Base-by-base conservation (phyloP, 2,329 filamentous ascomycete species). In the Colletotrichum coccodes region DNA sequence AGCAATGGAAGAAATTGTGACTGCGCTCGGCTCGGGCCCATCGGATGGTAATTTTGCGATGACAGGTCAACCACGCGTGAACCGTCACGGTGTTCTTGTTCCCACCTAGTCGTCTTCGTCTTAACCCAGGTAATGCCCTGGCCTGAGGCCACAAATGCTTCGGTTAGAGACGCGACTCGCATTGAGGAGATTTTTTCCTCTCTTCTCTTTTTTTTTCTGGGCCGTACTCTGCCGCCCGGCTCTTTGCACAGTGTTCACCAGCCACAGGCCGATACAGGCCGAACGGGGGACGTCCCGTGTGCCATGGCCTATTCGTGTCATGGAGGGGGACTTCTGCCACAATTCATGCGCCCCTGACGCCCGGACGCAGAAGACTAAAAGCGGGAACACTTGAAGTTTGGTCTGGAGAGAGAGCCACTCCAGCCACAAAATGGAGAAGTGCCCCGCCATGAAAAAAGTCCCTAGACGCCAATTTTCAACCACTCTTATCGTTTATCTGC, bases 1-100 rank as follows among this genome's bases (percentile, higher is more conserved):
- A 40, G 30, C 16, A 23, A 23, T 12, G 40, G 21, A 16, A 38
- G 28, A 64, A 21, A 59, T 68, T 47, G 47, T 59, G 60, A 53
- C 14, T 58, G 38, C 46, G 46, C n/a, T 54, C 32, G 28, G 49
- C 60, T 44, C 66, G 66, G 54, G 61, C 49, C 54, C 53, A 66
- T 69, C 66, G 40, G 66, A 69, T 69, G 66, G 65, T 30, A 60
- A 66, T 60, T 66, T 68, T 69, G 54, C 54, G 61, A 69, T 69
- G 66, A 34, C 54, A 69, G 49, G 40, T 53, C n/a, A n/a, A n/a
- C 53, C 26, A 23, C 28, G 46, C 44, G 32, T 40, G 46, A 61
- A 34, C 18, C 18, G 26, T 12, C 26, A 40, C 46, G 21, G 16
- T 23, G 21, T 60, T 38, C 18, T 42, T n/a, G n/a, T 34, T 9